Percentiles rank a stretch among this genome's conserved stretches.
Conservation (phyloP, 1,284 basidiomycete genomes). For the Microbotryum saponariae region DNA sequence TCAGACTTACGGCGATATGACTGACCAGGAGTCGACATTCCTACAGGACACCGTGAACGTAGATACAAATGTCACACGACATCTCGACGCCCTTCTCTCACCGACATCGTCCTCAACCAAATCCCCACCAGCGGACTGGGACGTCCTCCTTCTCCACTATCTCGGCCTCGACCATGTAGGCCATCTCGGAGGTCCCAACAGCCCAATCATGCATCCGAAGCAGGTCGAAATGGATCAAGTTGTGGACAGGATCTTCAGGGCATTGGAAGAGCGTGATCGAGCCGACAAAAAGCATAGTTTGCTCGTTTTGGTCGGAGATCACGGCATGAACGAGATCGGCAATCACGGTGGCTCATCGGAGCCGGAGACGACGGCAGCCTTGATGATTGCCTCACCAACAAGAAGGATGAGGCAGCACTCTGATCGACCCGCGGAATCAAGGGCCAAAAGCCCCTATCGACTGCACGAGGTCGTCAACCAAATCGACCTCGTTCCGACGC, state of each 20-base stretch:
- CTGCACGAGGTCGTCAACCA: constrained; percentile 27
- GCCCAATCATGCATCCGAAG: constrained; percentile 31
- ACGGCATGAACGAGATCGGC: constrained; percentile 34
- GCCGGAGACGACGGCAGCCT: constrained; percentile 22
- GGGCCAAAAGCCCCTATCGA: constrained; percentile 1
- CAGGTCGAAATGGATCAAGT: constrained; percentile 29
- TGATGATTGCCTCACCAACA: too few relatives aligned
- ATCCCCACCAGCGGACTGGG: constrained; percentile 12
- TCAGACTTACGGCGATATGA: background rate
- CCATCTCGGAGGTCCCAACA: constrained; percentile 30
- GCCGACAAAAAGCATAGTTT: constrained; percentile 17
- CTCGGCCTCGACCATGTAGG: constrained; percentile 35
- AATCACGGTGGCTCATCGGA: constrained; percentile 34
- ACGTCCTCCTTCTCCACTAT: constrained; percentile 32
- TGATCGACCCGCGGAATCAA: too few relatives aligned
- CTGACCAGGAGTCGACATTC: too few relatives aligned
- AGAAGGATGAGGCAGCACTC: too few relatives aligned
- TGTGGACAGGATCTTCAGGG: constrained; percentile 13
- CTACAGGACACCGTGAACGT: constrained; percentile 29
- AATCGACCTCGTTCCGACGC: constrained; percentile 34
- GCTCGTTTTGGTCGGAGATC: constrained; percentile 31
- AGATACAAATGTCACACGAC: constrained; percentile 32
- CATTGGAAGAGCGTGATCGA: constrained; percentile 12
- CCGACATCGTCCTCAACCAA: background rate
- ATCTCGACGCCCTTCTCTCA: constrained; percentile 21